phyloP scores from a whole-genome alignment of 306 rosid species.

The Vigna mungo region DNA sequence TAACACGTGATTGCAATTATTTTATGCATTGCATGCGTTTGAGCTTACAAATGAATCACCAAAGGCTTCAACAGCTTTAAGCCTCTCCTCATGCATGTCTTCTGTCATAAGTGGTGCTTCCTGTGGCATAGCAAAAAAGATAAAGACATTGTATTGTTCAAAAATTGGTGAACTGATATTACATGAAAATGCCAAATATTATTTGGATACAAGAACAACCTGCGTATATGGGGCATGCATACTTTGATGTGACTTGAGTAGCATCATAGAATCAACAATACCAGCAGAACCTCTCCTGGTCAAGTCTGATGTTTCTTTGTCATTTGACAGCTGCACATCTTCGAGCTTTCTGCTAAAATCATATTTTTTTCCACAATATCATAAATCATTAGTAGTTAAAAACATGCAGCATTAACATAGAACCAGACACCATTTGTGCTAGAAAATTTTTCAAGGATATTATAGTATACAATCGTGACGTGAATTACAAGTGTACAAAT shows the following conservation, averaged over 20 bases:
- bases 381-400: conserved; percentile 53
- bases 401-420: conserved; percentile 53
- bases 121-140: conserved; percentile 53
- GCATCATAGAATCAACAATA: conserved; percentile 73
- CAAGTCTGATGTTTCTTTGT: conserved; percentile 58
- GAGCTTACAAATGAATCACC: conserved; percentile 91
- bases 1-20: not conserved
- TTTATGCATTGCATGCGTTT: conserved; percentile 29
- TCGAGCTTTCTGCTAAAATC: conserved; percentile 54
- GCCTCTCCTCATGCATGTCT: conserved; percentile 99
- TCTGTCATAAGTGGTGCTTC: conserved; percentile 96
- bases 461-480: conserved; percentile 14
- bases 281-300: conserved; percentile 87
- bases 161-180: conserved; percentile 30
- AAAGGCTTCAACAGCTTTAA: conserved; percentile 87
- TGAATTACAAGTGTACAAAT: conserved; percentile 31
- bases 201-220: conserved; percentile 60
- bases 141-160: conserved; percentile 38
- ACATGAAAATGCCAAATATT: conserved; percentile 36
- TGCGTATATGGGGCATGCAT: conserved; percentile 94
- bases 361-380: conserved; percentile 41
- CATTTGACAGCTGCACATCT: conserved; percentile 48
- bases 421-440: conserved; percentile 27
- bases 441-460: conserved; percentile 34
- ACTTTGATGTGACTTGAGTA: conserved; percentile 77